Base-by-base conservation (phyloP, 441 rosid species). In the Viola pubescens region DNA sequence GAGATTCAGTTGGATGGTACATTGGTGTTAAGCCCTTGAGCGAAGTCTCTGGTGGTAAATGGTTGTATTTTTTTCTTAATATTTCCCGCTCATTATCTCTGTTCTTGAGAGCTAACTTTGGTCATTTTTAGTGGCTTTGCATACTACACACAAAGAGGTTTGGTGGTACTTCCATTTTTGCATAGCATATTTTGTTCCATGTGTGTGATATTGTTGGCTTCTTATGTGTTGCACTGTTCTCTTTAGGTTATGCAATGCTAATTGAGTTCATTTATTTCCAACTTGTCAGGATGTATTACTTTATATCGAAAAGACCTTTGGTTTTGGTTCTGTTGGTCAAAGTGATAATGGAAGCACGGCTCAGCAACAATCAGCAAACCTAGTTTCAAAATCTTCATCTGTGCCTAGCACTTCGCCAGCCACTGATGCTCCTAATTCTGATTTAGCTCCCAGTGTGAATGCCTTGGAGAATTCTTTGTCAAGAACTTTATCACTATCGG, bases 301-400 rank as follows among this genome's bases (percentile, higher is more conserved):
- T 66, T 79, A 83, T 78, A 69, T 94, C 69, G 97, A 82, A 59
- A 94, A 80, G 69, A 78, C 87, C 48, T 87, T 82, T 70, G 83
- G 85, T 66, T 82, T 76, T 72, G 73, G 84, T 64, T 72, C 60
- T 69, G 81, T 62, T 66, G 79, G 72, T 77, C 97, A 85, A 75
- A 78, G 79, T 48, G 97, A 88, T 60, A 76, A 70, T 77, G 87
- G 86, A 64, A 82, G 78, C 62, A 39, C 74, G 7, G 55, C 69
- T 59, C 85, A 66, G 52, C 96, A 78, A 64, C 95, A 77, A 58
- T 79, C 88, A 62, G 52, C 81, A 56, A 85, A 77, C 79, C 73
- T 80, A 52, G 77, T 73, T 71, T 75, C 84, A 49, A 88, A 81
- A 70, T 70, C 83, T 52, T 73, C 84, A 55, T 79, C 89, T 72